phyloP scores from a whole-genome alignment of 1,284 basidiomycete species.

The Sphagnurus paluster region DNA sequence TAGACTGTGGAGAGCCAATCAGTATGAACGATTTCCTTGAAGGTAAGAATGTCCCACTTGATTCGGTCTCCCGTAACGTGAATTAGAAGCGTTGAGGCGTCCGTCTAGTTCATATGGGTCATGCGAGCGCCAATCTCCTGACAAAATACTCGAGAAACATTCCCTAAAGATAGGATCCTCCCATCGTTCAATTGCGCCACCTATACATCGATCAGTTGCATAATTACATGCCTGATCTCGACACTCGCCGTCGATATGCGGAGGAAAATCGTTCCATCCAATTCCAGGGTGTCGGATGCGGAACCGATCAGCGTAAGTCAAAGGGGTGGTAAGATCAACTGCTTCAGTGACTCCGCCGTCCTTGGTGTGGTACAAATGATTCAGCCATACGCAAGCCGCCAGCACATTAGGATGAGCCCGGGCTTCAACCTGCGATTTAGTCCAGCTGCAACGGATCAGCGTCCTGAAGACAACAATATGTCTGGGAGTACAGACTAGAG shows the following conservation, averaged over 20 bases:
- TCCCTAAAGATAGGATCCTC: constrained; percentile 72
- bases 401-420: constrained; percentile 77
- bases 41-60: constrained; percentile 36
- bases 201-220: constrained; percentile 28
- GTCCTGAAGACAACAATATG: neutral
- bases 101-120: constrained; percentile 69
- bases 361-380: constrained; percentile 58
- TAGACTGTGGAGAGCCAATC: constrained; percentile 36
- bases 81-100: constrained; percentile 60
- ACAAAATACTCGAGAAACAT: constrained; percentile 68
- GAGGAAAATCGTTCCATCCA: constrained; percentile 65
- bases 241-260: constrained; percentile 69
- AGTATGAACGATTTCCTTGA: neutral
- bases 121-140: constrained; percentile 68
- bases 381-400: constrained; percentile 59
- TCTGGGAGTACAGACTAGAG: constrained; percentile 53
- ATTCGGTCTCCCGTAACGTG: constrained; percentile 59
- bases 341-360: constrained; percentile 39
- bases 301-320: constrained; percentile 83
- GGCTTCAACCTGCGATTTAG: constrained; percentile 68
- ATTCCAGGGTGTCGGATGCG: constrained; percentile 78
- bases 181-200: constrained; percentile 84
- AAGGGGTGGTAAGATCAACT: constrained; percentile 67
- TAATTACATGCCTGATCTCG: neutral
- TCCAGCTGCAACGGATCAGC: constrained; percentile 50